phyloP scores from a whole-genome alignment of 371 early-diverging fungal species.

The Apophysomyces elegans region DNA sequence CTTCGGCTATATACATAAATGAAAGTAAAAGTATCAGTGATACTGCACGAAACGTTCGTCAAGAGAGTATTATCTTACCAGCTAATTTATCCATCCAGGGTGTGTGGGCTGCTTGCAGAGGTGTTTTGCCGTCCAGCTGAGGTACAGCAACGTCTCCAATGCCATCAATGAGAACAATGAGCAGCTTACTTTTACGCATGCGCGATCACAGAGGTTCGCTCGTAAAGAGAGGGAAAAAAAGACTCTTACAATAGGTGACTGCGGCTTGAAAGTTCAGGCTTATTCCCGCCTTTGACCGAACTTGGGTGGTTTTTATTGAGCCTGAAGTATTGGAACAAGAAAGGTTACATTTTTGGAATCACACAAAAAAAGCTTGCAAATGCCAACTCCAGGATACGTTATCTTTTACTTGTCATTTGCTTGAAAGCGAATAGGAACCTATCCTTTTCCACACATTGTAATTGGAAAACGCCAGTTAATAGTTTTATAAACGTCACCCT shows the following conservation, averaged over 20 bases:
- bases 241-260: no score
- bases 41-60: not conserved
- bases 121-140: constrained; percentile 35
- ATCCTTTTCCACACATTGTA: no score
- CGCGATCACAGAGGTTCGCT: not conserved
- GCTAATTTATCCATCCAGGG: constrained; percentile 51
- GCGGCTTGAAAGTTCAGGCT: not conserved
- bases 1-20: constrained; percentile 28
- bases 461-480: no score
- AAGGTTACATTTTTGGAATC: no score
- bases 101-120: constrained; percentile 45
- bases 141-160: constrained; percentile 51
- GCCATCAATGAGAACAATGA: constrained; percentile 57
- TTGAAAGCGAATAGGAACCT: no score
- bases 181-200: constrained; percentile 30
- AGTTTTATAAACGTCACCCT: no score
- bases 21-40: constrained; percentile 4
- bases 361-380: no score
- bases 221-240: not conserved
- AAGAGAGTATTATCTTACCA: constrained; percentile 22
- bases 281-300: not conserved
- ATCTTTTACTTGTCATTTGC: no score
- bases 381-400: no score
- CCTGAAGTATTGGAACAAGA: no score
- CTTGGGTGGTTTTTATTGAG: no score